Percentiles rank a stretch among this genome's conserved stretches.
phyloP scores from a whole-genome alignment of 2,329 filamentous ascomycete species.

The Albophoma yamanashiensis region DNA sequence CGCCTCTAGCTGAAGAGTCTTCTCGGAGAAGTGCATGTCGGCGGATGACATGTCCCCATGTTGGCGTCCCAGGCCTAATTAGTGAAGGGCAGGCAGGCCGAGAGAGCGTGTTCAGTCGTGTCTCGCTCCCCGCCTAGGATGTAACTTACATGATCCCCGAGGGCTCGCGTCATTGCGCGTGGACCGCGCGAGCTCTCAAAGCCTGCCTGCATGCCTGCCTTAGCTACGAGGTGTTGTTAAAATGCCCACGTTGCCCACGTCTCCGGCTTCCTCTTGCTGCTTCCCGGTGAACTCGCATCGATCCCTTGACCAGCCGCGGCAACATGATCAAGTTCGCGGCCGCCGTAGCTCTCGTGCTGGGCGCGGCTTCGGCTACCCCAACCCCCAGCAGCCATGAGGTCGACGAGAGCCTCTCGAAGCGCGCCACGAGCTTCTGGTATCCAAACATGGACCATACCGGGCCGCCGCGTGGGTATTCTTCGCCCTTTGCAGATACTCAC shows the following conservation, averaged over 20 bases:
- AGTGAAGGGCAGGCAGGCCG: background rate
- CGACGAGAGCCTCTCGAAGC: slow-evolving; percentile 5
- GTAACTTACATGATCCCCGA: background rate
- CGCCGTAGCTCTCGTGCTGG: slow-evolving; percentile 7
- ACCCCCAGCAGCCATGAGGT: slow-evolving; percentile 1
- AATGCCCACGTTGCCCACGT: background rate
- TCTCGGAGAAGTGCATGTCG: background rate
- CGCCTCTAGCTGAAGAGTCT: background rate
- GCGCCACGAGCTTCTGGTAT: slow-evolving; percentile 26
- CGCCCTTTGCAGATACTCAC: background rate
- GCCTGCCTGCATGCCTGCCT: background rate
- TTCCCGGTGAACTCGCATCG: background rate
- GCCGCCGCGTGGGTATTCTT: slow-evolving; percentile 18
- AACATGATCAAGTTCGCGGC: slow-evolving; percentile 8
- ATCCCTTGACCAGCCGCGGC: background rate
- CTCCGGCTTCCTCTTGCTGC: background rate
- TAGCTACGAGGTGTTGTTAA: background rate
- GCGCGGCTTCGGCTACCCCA: slow-evolving; percentile 8
- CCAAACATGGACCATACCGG: slow-evolving; percentile 29
- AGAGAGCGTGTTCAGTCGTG: background rate
- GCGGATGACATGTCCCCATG: background rate
- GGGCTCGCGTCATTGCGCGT: background rate
- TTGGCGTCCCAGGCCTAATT: background rate
- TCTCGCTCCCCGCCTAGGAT: background rate
- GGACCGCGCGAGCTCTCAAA: background rate